Percentiles rank a stretch among this genome's conserved stretches.
Conservation (phyloP, 768 basidiomycete species). For the Suillus brevipes region DNA sequence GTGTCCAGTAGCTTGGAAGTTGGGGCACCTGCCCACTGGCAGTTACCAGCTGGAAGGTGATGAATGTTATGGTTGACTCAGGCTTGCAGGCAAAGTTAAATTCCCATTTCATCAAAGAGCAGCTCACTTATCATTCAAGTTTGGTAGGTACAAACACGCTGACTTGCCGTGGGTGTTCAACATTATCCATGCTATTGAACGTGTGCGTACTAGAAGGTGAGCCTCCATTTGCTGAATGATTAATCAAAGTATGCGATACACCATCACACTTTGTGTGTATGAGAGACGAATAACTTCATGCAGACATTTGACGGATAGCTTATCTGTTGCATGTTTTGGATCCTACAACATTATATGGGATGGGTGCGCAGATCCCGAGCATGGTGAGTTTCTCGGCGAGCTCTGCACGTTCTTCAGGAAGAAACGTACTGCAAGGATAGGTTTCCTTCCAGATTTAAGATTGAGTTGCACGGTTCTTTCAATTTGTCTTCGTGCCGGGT, state of each 20-base stretch:
- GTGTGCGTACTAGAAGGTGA: neutral
- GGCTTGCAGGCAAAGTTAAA: neutral
- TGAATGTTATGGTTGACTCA: neutral
- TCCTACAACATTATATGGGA: neutral
- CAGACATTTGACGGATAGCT: neutral
- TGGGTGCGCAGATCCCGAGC: neutral
- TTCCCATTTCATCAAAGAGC: neutral
- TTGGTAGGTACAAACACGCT: neutral
- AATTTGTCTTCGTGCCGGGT: neutral
- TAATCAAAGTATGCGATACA: neutral
- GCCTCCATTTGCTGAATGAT: neutral
- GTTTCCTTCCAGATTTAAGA: neutral
- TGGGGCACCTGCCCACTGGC: neutral
- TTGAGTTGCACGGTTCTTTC: neutral
- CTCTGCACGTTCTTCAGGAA: neutral
- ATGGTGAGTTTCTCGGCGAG: neutral
- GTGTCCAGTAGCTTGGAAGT: neutral
- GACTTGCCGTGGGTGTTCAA: neutral
- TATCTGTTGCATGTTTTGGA: neutral
- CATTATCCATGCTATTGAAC: too few species aligned
- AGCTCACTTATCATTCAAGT: neutral
- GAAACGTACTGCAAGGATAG: neutral
- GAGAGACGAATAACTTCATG: neutral
- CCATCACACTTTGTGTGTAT: neutral
- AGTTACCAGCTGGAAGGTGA: neutral